Base-by-base conservation (phyloP, 805 yeast genomes). In the Metschnikowia bowlesiae region DNA sequence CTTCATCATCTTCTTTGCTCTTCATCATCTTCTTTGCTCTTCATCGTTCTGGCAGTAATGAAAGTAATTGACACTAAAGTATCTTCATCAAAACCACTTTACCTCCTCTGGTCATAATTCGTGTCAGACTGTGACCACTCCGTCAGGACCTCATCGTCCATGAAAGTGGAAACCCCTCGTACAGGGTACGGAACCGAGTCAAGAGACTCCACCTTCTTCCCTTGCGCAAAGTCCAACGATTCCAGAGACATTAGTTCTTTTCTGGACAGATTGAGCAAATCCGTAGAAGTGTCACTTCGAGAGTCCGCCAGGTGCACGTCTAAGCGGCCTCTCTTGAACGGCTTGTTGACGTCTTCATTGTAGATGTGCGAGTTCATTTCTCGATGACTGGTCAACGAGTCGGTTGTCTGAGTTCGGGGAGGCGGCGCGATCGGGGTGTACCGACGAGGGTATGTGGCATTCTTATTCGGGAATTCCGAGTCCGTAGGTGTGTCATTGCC, bases 121-220 rank as follows among this genome's bases (percentile, higher is more conserved):
- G 8, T 39, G 13, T 32, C 30, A 13, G 31, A n/a, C 22, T 28
- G 9, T 6, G 8, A 31, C 42, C 42, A 39, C 22, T 29, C 26
- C 6, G 43, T 18, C 16, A 18, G 8, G 11, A 10, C 45, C 3
- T 8, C 37, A 32, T 45, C 46, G 2, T 32, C 47, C 37, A 50
- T 53, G 30, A 53, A 56, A 33, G 48, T 52, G 5, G 60, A 56
- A 6, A 56, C 57, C 2, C 60, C 60, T 14, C 60, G 49, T n/a
- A 53, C 56, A 1, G 60, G 60, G 35, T 57, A 55, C 18, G 60
- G 60, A 9, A 50, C 46, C 3, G 45, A 35, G 14, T 44, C 39
- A 10, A 9, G 14, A 14, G 34, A 22, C 11, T 28, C 34, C 40
- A 13, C 11, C 45, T 41, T n/a, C 29, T 31, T 13, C 29, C 13